phyloP scores from a whole-genome alignment of 1,284 basidiomycete species.

The Ceratobasidium sp. region DNA sequence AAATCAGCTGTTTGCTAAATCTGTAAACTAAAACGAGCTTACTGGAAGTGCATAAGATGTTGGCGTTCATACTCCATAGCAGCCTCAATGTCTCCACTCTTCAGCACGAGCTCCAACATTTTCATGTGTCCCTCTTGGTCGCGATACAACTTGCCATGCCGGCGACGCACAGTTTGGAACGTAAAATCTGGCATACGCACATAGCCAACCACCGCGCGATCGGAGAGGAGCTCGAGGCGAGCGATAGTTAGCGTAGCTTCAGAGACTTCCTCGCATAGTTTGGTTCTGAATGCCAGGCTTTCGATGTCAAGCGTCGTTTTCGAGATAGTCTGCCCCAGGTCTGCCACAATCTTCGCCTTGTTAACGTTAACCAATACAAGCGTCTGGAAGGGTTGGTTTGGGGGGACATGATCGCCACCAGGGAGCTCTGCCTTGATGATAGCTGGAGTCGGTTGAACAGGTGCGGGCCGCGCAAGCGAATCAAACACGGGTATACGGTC shows the following conservation, averaged over 20 bases:
- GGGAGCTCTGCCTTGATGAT: conserved; percentile 48
- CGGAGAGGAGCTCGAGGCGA: conserved; percentile 71
- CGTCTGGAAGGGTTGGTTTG: conserved; percentile 68
- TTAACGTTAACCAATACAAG: conserved; percentile 77
- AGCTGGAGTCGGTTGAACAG: conserved; percentile 20
- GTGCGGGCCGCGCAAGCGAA: conserved; percentile 55
- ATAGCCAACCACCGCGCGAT: conserved; percentile 82
- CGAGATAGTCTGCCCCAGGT: conserved; percentile 80
- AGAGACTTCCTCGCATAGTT: conserved; percentile 67
- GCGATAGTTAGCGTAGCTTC: conserved; percentile 78
- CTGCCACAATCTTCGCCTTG: conserved; percentile 76
- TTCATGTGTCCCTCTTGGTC: conserved; percentile 54
- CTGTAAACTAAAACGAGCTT: conserved; percentile 53
- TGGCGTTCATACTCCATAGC: conserved; percentile 83
- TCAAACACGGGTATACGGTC: conserved; percentile 83
- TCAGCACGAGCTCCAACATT: conserved; percentile 81
- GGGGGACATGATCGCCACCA: conserved; percentile 31
- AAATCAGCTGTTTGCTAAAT: conserved; percentile 4
- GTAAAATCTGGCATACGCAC: conserved; percentile 76
- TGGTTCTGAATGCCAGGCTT: conserved; percentile 71
- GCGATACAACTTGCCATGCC: conserved; percentile 47
- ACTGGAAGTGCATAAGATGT: conserved; percentile 84
- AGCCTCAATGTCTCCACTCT: conserved; percentile 77
- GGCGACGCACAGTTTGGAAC: conserved; percentile 79
- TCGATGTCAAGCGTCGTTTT: conserved; percentile 72